A percentile compares a stretch with the other conserved stretches of the same genome.
phyloP scores from a whole-genome alignment of 225 moss, liverwort and hornwort genomes.

The Takakia lepidozioides region DNA sequence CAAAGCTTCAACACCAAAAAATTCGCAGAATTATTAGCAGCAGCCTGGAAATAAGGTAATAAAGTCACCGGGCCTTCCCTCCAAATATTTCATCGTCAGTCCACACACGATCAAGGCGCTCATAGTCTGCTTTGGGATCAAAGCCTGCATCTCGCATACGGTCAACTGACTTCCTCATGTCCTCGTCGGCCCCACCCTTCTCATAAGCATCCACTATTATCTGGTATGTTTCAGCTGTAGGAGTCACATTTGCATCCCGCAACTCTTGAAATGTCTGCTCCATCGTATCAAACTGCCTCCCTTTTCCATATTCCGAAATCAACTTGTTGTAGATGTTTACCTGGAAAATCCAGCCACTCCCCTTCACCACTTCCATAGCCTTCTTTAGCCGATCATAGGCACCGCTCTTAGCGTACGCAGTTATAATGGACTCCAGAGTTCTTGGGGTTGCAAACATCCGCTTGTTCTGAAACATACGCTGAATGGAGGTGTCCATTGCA shows the following conservation, averaged over 20 bases:
- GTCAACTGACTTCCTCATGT: conserved; percentile 40
- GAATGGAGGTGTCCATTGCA: conserved; percentile 74
- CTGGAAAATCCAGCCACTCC: conserved; percentile 76
- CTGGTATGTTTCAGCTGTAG: conserved; percentile 59
- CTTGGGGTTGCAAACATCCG: conserved; percentile 68
- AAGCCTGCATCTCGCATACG: conserved; percentile 88
- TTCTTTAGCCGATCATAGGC: conserved; percentile 42
- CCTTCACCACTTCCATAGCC: conserved; percentile 49
- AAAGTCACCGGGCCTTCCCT: conserved; percentile 47
- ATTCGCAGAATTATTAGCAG: too few relatives aligned
- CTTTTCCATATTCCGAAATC: conserved; percentile 73
- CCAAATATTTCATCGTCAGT: conserved; percentile 90
- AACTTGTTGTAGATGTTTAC: conserved; percentile 47
- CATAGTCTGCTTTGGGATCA: conserved; percentile 36
- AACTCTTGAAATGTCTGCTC: conserved; percentile 60
- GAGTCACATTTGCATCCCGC: conserved; percentile 26
- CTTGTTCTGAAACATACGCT: conserved; percentile 68
- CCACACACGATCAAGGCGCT: conserved; percentile 61
- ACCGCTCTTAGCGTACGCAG: conserved; percentile 44
- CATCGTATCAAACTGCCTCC: conserved; percentile 58
- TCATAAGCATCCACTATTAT: conserved; percentile 68
- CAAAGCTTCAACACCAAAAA: too few relatives aligned
- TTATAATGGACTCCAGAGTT: conserved; percentile 54
- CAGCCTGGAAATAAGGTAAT: too few relatives aligned
- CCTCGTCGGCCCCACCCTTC: conserved; percentile 33